phyloP scores from a whole-genome alignment of 352 stramenopile species.

The Hyaloperonospora brassicae region DNA sequence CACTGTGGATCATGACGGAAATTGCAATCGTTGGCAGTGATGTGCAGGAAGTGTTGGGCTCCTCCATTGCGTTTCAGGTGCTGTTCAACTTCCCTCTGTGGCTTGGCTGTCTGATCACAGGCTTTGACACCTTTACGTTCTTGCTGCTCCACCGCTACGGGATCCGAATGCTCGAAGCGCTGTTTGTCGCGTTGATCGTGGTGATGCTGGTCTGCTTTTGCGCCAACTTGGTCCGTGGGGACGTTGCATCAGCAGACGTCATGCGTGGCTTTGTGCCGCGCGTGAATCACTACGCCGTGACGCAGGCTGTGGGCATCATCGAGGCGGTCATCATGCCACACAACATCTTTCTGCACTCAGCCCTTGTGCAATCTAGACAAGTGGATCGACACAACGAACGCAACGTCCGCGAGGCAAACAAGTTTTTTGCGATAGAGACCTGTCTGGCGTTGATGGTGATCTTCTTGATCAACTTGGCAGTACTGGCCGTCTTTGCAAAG shows the following conservation, averaged over 20 bases:
- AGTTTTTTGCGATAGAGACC: slow-evolving; percentile 92
- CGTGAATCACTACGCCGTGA: slow-evolving; percentile 67
- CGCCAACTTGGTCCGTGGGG: slow-evolving; percentile 83
- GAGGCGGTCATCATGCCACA: slow-evolving; percentile 95
- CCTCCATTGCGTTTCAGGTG: slow-evolving; percentile 87
- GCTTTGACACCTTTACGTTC: slow-evolving; percentile 92
- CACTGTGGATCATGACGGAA: slow-evolving; percentile 90
- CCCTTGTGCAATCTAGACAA: slow-evolving; percentile 66
- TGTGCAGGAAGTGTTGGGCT: slow-evolving; percentile 89
- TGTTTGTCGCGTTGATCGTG: slow-evolving; percentile 89
- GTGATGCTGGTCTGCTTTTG: slow-evolving; percentile 93
- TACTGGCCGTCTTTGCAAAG: slow-evolving; percentile 89
- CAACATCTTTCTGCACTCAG: slow-evolving; percentile 94
- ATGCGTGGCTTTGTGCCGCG: slow-evolving; percentile 73
- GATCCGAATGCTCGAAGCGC: slow-evolving; percentile 89
- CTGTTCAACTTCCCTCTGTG: slow-evolving; percentile 87
- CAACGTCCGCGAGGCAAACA: slow-evolving; percentile 83
- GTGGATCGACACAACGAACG: slow-evolving; percentile 47
- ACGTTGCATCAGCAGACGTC: slow-evolving; percentile 58
- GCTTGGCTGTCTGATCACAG: slow-evolving; percentile 84
- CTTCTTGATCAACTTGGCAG: slow-evolving; percentile 93
- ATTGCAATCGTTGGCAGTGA: slow-evolving; percentile 89
- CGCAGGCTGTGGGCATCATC: slow-evolving; percentile 86
- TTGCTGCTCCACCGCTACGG: slow-evolving; percentile 88
- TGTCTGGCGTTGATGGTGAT: slow-evolving; percentile 87